Evolutionary conservation across 2,329 filamentous ascomycete genomes (phyloP).

Genomic region (Aspergillus sp.): DNA sequence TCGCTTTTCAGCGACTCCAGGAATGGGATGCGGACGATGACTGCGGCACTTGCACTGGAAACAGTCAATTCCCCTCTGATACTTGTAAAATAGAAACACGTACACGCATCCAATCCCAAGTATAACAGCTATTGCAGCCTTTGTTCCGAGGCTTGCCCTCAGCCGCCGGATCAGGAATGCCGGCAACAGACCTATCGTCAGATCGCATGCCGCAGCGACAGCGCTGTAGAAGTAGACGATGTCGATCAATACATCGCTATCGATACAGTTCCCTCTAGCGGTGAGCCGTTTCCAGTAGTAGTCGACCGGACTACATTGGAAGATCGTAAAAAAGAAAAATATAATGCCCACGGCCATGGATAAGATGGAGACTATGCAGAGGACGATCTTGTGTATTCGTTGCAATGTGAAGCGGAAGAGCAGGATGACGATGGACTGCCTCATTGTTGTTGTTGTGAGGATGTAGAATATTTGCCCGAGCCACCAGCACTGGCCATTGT

Average conservation of each 20-base stretch:
- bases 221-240: constrained; percentile 35
- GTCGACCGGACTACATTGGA: constrained; percentile 55
- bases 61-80: too few species aligned
- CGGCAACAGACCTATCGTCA: constrained; percentile 56
- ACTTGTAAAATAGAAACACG: too few species aligned
- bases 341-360: constrained; percentile 49
- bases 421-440: constrained; percentile 56
- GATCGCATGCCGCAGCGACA: constrained; percentile 47
- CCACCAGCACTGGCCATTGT: constrained; percentile 47
- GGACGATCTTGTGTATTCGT: constrained; percentile 50
- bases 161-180: background rate
- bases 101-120: constrained; percentile 6
- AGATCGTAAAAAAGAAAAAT: constrained; percentile 55
- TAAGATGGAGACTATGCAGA: constrained; percentile 49
- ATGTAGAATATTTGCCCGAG: constrained; percentile 58
- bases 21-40: constrained; percentile 9
- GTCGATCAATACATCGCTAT: constrained; percentile 31
- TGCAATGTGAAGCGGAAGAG: constrained; percentile 54
- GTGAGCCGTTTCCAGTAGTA: constrained; percentile 52
- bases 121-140: background rate
- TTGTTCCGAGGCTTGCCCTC: background rate
- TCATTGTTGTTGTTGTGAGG: constrained; percentile 50
- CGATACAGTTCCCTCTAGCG: constrained; percentile 46
- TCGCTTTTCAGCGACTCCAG: background rate
- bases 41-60: background rate